Evolutionary conservation across 2,329 filamentous ascomycete species (phyloP).

Genomic region (Fusarium sublunatum): DNA sequence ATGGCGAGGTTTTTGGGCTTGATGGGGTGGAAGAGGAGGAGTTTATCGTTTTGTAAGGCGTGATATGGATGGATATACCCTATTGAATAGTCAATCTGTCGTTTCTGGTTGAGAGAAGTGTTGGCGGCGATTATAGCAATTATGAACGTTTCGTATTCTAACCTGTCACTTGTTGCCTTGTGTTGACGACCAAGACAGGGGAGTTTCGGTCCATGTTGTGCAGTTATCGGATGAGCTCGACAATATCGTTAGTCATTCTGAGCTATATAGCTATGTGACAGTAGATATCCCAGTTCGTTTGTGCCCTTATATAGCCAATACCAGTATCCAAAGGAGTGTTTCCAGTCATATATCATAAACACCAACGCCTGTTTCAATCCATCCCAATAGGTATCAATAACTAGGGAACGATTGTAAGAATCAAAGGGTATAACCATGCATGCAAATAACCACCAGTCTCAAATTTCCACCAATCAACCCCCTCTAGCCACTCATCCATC

Average conservation of each 20-base stretch:
- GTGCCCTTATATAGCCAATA: not conserved
- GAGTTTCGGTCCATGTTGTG: not conserved
- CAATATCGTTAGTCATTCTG: not conserved
- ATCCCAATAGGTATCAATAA: conserved; percentile 14
- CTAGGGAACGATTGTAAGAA: conserved; percentile 37
- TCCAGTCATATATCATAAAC: conserved; percentile 5
- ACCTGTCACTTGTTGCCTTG: not conserved
- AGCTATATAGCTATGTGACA: not conserved
- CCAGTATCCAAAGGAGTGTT: conserved; percentile 23
- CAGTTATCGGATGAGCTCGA: not conserved
- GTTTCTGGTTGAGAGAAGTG: not conserved
- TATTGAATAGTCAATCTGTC: not conserved
- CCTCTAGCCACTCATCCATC: not conserved
- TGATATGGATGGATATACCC: conserved; percentile 30
- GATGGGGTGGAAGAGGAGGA: conserved; percentile 44
- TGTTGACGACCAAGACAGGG: not conserved
- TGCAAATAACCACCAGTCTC: not conserved
- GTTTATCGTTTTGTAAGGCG: conserved; percentile 46
- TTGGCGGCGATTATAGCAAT: too few relatives aligned
- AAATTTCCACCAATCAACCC: not conserved
- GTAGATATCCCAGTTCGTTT: not conserved
- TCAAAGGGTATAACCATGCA: conserved; percentile 39
- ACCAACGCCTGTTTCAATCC: conserved; percentile 28
- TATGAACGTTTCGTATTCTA: too few relatives aligned
- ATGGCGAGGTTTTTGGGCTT: conserved; percentile 47